Evolutionary conservation across 2,329 filamentous ascomycete genomes (phyloP).

Genomic region (Fusarium transvaalense): DNA sequence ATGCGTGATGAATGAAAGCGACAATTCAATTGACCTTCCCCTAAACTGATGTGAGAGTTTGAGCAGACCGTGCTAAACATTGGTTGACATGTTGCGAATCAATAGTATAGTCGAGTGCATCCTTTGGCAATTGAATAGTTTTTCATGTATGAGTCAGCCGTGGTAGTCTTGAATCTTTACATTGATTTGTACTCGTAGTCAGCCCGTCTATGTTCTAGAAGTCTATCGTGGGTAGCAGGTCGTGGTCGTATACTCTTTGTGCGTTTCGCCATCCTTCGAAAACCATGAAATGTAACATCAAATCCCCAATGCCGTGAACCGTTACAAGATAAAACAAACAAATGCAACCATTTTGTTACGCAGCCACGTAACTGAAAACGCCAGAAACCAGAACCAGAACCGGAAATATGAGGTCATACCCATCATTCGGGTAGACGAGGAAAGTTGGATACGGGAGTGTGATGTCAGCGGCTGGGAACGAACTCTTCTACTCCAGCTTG

Average conservation of each 20-base stretch:
- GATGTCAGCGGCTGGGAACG: background rate
- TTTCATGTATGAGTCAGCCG: background rate
- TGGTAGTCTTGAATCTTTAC: constrained; percentile 8
- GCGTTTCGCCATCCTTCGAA: constrained; percentile 5
- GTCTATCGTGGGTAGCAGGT: constrained; percentile 24
- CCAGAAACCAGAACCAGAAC: constrained; percentile 10
- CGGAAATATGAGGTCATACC: background rate
- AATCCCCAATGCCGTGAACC: constrained; percentile 14
- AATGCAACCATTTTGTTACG: constrained; percentile 19
- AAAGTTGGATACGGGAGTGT: background rate
- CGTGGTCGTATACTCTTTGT: constrained; percentile 28
- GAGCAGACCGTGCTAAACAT: background rate
- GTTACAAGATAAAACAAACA: constrained; percentile 12
- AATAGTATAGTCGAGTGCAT: background rate
- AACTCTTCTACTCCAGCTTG: constrained; percentile 58
- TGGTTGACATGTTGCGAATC: background rate
- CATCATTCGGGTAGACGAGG: background rate
- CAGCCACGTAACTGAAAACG: constrained; percentile 21
- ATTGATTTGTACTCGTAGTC: too few species aligned
- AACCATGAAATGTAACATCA: constrained; percentile 19
- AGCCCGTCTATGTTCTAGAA: constrained; percentile 30
- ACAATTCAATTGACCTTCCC: constrained; percentile 31
- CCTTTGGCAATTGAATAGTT: background rate
- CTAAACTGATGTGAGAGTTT: background rate
- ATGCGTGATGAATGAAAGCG: constrained; percentile 48